A percentile compares a stretch with the other conserved stretches of the same genome.
Conservation (phyloP, 805 yeast genomes). For the Yamadazyma takamatsuzukensis region DNA sequence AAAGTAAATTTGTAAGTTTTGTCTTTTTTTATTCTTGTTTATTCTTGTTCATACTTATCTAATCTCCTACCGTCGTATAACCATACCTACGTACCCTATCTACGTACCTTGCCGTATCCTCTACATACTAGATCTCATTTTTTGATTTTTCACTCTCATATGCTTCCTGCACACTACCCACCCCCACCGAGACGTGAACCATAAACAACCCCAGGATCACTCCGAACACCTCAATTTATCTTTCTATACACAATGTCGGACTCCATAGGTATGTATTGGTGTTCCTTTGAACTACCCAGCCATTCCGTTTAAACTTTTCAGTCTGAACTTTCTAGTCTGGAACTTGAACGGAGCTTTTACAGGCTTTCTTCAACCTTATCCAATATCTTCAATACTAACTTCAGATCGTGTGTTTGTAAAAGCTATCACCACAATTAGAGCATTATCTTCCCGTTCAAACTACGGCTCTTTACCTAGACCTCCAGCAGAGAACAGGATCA, state of each 20-base stretch:
- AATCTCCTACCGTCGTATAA: too few species aligned
- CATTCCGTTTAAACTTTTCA: neutral
- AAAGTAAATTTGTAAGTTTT: conserved; percentile 9
- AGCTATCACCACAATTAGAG: conserved; percentile 75
- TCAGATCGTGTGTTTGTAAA: conserved; percentile 74
- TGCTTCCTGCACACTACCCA: conserved; percentile 2
- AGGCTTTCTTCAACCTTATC: neutral
- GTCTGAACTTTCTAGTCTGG: neutral
- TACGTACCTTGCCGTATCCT: too few species aligned
- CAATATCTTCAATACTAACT: conserved; percentile 4
- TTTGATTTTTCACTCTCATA: conserved; percentile 1
- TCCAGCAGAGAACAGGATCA: conserved; percentile 64
- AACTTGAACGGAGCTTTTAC: neutral
- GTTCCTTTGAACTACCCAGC: neutral
- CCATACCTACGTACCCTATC: too few species aligned
- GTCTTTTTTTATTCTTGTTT: neutral
- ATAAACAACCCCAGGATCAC: too few species aligned
- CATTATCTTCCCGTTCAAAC: conserved; percentile 62
- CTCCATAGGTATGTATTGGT: conserved; percentile 14
- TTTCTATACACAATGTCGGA: conserved; percentile 14
- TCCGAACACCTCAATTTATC: too few species aligned
- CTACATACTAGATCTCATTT: too few species aligned
- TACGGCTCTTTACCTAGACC: conserved; percentile 70
- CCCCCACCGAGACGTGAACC: conserved; percentile 2
- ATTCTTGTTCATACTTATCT: neutral